Evolutionary conservation across 2,329 filamentous ascomycete species (phyloP).

Genomic region (Pseudogymnoascus sp.): DNA sequence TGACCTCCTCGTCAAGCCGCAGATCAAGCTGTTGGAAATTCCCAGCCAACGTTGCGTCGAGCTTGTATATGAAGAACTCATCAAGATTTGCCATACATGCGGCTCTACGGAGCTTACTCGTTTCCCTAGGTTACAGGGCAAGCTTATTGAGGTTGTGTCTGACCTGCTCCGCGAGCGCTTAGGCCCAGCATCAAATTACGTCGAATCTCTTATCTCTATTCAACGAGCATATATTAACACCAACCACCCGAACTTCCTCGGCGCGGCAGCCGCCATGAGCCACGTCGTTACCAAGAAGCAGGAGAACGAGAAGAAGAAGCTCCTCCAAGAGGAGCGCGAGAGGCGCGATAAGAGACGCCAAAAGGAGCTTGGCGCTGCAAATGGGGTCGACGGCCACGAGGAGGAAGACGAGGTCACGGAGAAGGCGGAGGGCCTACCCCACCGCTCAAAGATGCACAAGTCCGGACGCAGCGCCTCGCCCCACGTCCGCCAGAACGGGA

Average conservation of each 20-base stretch:
- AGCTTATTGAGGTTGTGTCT: slow-evolving; percentile 96
- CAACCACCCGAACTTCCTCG: slow-evolving; percentile 97
- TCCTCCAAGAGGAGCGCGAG: slow-evolving; percentile 74
- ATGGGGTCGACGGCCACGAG: slow-evolving; percentile 61
- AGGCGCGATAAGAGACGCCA: slow-evolving; percentile 73
- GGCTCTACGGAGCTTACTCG: slow-evolving; percentile 87
- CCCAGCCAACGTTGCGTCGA: slow-evolving; percentile 96
- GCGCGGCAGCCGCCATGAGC: slow-evolving; percentile 93
- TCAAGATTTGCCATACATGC: slow-evolving; percentile 99
- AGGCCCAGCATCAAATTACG: slow-evolving; percentile 80
- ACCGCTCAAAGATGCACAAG: slow-evolving; percentile 42
- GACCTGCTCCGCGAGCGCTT: slow-evolving; percentile 87
- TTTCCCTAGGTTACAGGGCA: slow-evolving; percentile 87
- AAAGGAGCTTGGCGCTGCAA: slow-evolving; percentile 71
- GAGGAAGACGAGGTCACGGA: slow-evolving; percentile 44
- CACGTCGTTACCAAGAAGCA: slow-evolving; percentile 92
- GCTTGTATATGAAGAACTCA: slow-evolving; percentile 95
- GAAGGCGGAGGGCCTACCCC: slow-evolving; percentile 46
- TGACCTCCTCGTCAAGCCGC: slow-evolving; percentile 92
- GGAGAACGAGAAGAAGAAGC: slow-evolving; percentile 77
- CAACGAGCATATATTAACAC: slow-evolving; percentile 99
- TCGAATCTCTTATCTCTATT: slow-evolving; percentile 94
- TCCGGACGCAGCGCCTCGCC: slow-evolving; percentile 74
- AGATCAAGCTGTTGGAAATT: slow-evolving; percentile 93
- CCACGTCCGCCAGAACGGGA: slow-evolving; percentile 59